Evolutionary conservation across 2,329 filamentous ascomycete genomes (phyloP).

Genomic region (Xylariales sp.): DNA sequence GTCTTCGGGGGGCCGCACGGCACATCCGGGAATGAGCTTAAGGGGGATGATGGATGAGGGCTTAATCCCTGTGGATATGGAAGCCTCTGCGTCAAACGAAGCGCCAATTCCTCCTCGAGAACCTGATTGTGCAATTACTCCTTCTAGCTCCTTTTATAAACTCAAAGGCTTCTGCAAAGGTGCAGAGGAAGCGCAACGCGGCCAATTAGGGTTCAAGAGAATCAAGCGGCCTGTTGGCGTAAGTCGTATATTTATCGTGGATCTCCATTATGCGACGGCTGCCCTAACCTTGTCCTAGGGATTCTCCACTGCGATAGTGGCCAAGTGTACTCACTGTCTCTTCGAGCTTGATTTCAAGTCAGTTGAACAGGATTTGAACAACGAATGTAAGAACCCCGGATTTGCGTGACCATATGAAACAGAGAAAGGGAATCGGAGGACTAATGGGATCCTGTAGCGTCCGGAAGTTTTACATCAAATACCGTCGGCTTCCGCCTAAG

Average conservation of each 20-base stretch:
- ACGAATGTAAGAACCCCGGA: slow-evolving; percentile 54
- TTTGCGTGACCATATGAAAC: neutral
- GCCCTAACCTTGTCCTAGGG: slow-evolving; percentile 49
- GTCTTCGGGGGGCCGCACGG: slow-evolving; percentile 28
- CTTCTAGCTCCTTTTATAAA: slow-evolving; percentile 62
- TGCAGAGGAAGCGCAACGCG: slow-evolving; percentile 61
- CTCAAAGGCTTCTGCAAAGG: slow-evolving; percentile 68
- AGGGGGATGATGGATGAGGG: slow-evolving; percentile 48
- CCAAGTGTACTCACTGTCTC: slow-evolving; percentile 64
- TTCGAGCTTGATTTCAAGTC: slow-evolving; percentile 65
- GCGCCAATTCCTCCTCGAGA: slow-evolving; percentile 41
- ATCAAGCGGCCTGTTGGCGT: slow-evolving; percentile 61
- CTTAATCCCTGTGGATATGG: slow-evolving; percentile 53
- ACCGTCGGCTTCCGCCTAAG: slow-evolving; percentile 64
- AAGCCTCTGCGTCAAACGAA: slow-evolving; percentile 38
- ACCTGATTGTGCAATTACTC: slow-evolving; percentile 57
- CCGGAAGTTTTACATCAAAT: slow-evolving; percentile 60
- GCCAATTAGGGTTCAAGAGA: slow-evolving; percentile 62
- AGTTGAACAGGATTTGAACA: slow-evolving; percentile 64
- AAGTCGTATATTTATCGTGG: slow-evolving; percentile 37
- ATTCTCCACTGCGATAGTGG: slow-evolving; percentile 57
- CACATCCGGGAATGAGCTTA: slow-evolving; percentile 17
- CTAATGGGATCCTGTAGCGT: slow-evolving; percentile 50
- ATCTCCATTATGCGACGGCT: slow-evolving; percentile 11
- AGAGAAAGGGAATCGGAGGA: neutral